Percentiles rank a stretch among this genome's conserved stretches.
These are phyloP conservation scores for Penicillium chermesinum DNA, from an alignment of 495 filamentous ascomycete species.

Conservation along the genomic window DNA sequence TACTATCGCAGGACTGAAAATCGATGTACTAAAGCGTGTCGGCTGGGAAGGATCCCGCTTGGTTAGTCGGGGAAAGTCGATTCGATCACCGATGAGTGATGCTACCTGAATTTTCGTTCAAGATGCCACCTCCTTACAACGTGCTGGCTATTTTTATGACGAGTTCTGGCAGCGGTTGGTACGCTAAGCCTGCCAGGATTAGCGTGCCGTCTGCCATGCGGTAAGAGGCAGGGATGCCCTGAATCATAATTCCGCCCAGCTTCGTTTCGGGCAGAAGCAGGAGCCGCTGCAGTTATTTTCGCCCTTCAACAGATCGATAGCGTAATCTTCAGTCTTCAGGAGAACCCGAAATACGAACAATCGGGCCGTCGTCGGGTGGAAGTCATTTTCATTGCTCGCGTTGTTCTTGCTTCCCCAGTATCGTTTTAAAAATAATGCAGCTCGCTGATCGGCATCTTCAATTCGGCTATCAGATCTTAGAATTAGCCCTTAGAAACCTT, in stretches of 20 bases:
- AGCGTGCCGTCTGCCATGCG: slow-evolving; percentile 49
- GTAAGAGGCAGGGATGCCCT: slow-evolving; percentile 40
- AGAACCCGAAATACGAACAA: slow-evolving; percentile 14
- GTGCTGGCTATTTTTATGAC: slow-evolving; percentile 39
- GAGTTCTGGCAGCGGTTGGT: slow-evolving; percentile 50
- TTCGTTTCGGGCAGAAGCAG: background rate
- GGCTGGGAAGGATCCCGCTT: background rate
- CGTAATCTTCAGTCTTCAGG: slow-evolving; percentile 20
- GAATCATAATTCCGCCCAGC: slow-evolving; percentile 20
- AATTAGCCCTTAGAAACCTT: too few relatives aligned
- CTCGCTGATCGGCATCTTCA: slow-evolving; percentile 22
- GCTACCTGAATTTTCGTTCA: slow-evolving; percentile 16
- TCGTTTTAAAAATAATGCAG: slow-evolving; percentile 41
- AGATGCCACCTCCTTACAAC: slow-evolving; percentile 29
- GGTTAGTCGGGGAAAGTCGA: slow-evolving; percentile 6
- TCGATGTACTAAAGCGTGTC: background rate
- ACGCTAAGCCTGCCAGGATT: slow-evolving; percentile 43
- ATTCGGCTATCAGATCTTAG: slow-evolving; percentile 8
- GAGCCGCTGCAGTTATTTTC: slow-evolving; percentile 12
- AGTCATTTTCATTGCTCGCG: slow-evolving; percentile 34
- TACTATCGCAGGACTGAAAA: background rate
- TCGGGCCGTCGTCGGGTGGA: slow-evolving; percentile 5
- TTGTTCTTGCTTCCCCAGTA: slow-evolving; percentile 45
- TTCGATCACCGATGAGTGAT: slow-evolving; percentile 11
- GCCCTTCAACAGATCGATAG: slow-evolving; percentile 23